phyloP scores from a whole-genome alignment of 768 basidiomycete species.

The Suillus sp. region DNA sequence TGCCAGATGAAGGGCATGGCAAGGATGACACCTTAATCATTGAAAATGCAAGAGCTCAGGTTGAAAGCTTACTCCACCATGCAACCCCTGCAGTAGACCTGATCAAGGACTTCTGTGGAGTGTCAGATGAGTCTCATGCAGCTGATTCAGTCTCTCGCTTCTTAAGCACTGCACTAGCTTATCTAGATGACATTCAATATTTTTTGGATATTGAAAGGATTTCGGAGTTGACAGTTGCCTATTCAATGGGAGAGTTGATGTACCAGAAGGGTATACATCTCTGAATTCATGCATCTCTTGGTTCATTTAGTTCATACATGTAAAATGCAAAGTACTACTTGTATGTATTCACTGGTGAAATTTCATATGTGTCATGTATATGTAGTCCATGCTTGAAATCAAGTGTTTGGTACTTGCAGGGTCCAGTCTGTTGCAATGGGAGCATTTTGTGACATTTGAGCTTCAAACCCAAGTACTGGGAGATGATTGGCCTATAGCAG shows the following conservation, averaged over 20 bases:
- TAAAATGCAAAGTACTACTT: background rate
- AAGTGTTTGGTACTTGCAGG: background rate
- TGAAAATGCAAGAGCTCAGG: background rate
- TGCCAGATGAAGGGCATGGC: background rate
- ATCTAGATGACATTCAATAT: background rate
- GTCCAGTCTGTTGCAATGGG: background rate
- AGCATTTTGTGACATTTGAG: background rate
- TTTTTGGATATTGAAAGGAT: background rate
- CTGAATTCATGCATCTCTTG: background rate
- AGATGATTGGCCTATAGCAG: background rate
- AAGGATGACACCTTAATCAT: background rate
- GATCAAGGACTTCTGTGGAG: background rate
- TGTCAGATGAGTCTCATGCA: background rate
- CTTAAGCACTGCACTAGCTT: background rate
- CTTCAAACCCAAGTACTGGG: background rate
- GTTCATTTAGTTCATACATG: background rate
- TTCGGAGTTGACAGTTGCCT: background rate
- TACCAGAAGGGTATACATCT: background rate
- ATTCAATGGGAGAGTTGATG: background rate
- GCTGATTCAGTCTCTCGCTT: background rate
- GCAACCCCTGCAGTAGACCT: background rate
- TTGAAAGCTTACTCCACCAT: background rate
- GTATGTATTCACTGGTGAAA: too few species aligned
- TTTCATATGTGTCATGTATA: too few species aligned
- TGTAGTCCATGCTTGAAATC: too few species aligned